Conservation (phyloP, 2,329 filamentous ascomycete genomes). For the Alternaria tenuissima region DNA sequence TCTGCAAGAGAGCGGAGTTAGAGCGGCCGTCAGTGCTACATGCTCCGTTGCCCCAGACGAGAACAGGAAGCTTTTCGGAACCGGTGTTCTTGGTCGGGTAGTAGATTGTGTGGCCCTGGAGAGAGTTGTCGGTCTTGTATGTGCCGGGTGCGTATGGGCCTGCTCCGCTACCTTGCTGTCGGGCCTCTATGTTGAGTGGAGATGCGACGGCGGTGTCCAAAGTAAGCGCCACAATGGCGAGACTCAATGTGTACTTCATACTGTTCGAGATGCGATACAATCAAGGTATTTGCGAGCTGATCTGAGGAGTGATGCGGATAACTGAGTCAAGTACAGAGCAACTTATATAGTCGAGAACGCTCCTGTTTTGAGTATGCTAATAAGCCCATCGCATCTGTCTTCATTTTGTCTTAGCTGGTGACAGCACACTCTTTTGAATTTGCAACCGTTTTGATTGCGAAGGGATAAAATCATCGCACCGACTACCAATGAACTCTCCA, state of each 20-base stretch:
- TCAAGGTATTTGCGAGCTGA: too few species aligned
- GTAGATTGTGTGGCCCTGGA: slow-evolving; percentile 28
- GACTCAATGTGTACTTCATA: too few species aligned
- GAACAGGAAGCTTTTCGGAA: background rate
- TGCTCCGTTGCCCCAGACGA: too few species aligned
- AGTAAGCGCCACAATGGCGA: too few species aligned
- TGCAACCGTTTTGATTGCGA: slow-evolving; percentile 1
- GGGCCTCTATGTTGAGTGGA: slow-evolving; percentile 2
- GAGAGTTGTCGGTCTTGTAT: slow-evolving; percentile 17
- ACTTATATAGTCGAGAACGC: too few species aligned
- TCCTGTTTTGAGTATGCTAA: too few species aligned
- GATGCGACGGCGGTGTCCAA: background rate
- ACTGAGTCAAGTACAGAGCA: too few species aligned
- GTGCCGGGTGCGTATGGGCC: slow-evolving; percentile 9
- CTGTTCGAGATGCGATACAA: too few species aligned
- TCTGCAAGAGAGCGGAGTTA: too few species aligned
- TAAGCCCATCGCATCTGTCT: background rate
- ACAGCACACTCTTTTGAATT: background rate
- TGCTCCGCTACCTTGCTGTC: slow-evolving; percentile 7
- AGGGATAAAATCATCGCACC: background rate
- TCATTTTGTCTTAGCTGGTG: background rate
- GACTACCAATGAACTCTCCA: background rate
- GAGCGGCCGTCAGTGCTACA: too few species aligned
- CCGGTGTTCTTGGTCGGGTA: slow-evolving; percentile 14
- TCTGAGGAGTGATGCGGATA: too few species aligned